phyloP scores from a whole-genome alignment of 176 grass and related monocot species.

The Oryza nivara region DNA sequence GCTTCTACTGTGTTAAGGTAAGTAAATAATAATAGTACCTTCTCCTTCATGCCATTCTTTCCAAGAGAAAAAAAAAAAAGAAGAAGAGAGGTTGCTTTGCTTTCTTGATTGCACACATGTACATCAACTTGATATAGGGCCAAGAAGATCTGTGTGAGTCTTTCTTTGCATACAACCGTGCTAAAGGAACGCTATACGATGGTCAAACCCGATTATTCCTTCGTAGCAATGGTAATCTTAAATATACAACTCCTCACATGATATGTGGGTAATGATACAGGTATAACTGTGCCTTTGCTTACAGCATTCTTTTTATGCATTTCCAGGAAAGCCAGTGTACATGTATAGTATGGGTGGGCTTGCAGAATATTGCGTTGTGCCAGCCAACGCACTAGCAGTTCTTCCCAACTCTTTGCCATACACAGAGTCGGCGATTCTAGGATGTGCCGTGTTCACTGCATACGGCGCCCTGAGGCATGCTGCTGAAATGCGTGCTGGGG shows the following conservation, averaged over 20 bases:
- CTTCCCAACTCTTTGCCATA: constrained; percentile 84
- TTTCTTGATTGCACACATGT: constrained; percentile 16
- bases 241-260: not conserved
- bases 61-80: not conserved
- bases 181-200: constrained; percentile 95
- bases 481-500: constrained; percentile 85
- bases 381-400: constrained; percentile 79
- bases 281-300: constrained; percentile 26
- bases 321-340: constrained; percentile 86
- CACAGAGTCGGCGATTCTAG: constrained; percentile 87
- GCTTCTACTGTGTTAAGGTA: constrained; percentile 97
- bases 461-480: constrained; percentile 97
- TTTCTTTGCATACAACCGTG: constrained; percentile 95
- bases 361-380: constrained; percentile 95
- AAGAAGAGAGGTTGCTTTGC: not conserved
- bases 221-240: constrained; percentile 64
- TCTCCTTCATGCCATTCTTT: not conserved
- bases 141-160: constrained; percentile 98
- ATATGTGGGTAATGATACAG: not conserved
- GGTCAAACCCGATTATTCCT: constrained; percentile 91
- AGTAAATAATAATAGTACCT: constrained; percentile 28
- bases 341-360: constrained; percentile 99
- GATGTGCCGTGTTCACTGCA: constrained; percentile 94
- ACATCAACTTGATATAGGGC: constrained; percentile 56
- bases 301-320: constrained; percentile 20